Base-by-base conservation (phyloP, 2,329 filamentous ascomycete species). In the Arachnomyces sp. region DNA sequence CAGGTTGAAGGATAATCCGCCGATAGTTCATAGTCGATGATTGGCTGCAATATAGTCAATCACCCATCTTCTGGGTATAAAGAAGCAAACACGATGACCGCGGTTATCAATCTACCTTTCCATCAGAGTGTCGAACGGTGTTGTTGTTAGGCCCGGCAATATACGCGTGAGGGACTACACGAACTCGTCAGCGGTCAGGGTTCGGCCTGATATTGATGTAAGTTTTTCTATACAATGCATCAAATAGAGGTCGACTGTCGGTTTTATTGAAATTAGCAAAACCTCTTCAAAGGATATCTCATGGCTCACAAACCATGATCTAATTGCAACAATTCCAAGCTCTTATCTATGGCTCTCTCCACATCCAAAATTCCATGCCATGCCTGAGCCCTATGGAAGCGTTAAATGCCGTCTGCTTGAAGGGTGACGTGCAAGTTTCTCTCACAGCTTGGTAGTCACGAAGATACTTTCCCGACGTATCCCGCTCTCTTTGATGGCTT, bases 251-350 rank as follows among this genome's bases (percentile, higher is more conserved):
- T 40, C 31, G 14, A 34, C 32, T 36, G 11, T 14, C 15, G 33
- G 12, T 30, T 31, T 30, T 30, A 33, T 12, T 21, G 21, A 42
- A 29, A 34, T 39, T 29, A 31, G 35, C 31, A 9, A 51, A 47
- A 43, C 45, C 54, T 9, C 54, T 54, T 57, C 57, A 63, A 50
- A 62, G 59, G 28, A 45, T 50, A 72, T 62, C 32, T 76, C 74
- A 31, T 9, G 9, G 21, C 21, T 5, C 21, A 25, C 21, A 25
- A 25, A 25, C 76, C 53, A 45, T 76, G 77, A 44, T 73, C 69
- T 1, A 68, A 68, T 30, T 68, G 63, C 8, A 77, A 61, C 41
- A 75, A 70, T 42, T 63, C 56, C 30, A 76, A 57, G 1, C 70
- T 71, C 49, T 65, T 62, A 46, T 74, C 60, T 13, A 76, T 55